Base-by-base conservation (phyloP, 805 yeast species). In the Starmera quercuum region DNA sequence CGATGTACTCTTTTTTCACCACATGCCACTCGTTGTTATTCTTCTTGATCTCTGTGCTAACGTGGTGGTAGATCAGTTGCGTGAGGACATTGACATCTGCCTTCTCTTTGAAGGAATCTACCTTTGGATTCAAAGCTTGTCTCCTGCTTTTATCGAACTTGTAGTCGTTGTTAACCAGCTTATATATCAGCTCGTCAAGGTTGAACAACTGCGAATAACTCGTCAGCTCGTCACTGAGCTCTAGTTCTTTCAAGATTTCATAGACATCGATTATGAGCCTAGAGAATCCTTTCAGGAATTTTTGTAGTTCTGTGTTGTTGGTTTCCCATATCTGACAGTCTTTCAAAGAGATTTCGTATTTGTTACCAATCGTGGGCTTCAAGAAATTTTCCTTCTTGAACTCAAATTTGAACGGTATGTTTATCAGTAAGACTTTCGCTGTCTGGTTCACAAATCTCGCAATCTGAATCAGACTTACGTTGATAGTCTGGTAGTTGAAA, bases 21-120 rank as follows among this genome's bases (percentile, higher is more conserved):
- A 51, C 37, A 26, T 49, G 51, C 55, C 55, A 51, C 21, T 51
- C 54, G 26, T 39, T 39, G 21, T 46, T 43, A 37, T 41, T 47
- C 20, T 34, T 30, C 26, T 29, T 30, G 24, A 45, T 39, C 25
- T 38, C 35, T 11, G 22, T 26, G 13, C 14, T 28, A 14, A 45
- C 28, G 13, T 25, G 32, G 4, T 16, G 21, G 7, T 29, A 28
- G 11, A 35, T 31, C 22, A 29, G 19, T 4, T 10, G 4, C 3
- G 31, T 21, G 20, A 45, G 29, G 14, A 22, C 33, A 18, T 38
- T 44, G 5, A 36, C 18, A 25, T 42, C 41, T 2, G 40, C 4
- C 10, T 16, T 34, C 29, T 25, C 18, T 5, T 20, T 20, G 6
- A 23, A 17, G 17, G 8, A 18, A 8, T 16, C 17, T 9, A n/a